Evolutionary conservation across 2,329 filamentous ascomycete species (phyloP).

Genomic region (Arthrobotrys sphaeroides): DNA sequence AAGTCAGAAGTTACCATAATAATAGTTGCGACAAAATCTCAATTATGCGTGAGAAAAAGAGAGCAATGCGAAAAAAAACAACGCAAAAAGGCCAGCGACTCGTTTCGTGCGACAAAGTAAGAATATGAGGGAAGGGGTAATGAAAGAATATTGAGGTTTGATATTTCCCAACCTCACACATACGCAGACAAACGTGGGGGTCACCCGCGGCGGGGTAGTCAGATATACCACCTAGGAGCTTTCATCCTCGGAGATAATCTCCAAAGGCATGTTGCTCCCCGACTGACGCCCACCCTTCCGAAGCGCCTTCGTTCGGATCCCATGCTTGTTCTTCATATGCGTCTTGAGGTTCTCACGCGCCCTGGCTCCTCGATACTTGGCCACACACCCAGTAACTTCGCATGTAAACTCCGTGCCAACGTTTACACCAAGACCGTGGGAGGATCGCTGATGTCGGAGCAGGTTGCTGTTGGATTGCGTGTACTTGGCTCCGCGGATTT

Average conservation of each 20-base stretch:
- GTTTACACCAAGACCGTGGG: constrained; percentile 14
- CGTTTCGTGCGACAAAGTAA: too few relatives aligned
- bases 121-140: neutral
- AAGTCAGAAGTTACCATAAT: neutral
- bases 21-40: neutral
- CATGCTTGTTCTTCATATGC: constrained; percentile 45
- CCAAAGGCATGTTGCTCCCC: constrained; percentile 10
- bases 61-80: too few relatives aligned
- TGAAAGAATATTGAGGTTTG: neutral
- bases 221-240: neutral
- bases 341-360: constrained; percentile 46
- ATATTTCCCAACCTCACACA: neutral
- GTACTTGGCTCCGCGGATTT: constrained; percentile 48
- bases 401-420: constrained; percentile 26
- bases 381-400: constrained; percentile 14
- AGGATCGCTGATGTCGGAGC: constrained; percentile 43
- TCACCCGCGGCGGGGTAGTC: neutral
- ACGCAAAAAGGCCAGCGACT: too few relatives aligned
- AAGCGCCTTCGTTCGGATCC: constrained; percentile 4
- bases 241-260: constrained; percentile 13
- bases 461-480: constrained; percentile 49
- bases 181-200: neutral
- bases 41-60: neutral
- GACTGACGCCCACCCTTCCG: constrained; percentile 8
- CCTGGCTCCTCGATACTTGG: constrained; percentile 30